A percentile compares a stretch with the other conserved stretches of the same genome.
Conservation (phyloP, 257 asterid species). For the Cinchona pubescens region DNA sequence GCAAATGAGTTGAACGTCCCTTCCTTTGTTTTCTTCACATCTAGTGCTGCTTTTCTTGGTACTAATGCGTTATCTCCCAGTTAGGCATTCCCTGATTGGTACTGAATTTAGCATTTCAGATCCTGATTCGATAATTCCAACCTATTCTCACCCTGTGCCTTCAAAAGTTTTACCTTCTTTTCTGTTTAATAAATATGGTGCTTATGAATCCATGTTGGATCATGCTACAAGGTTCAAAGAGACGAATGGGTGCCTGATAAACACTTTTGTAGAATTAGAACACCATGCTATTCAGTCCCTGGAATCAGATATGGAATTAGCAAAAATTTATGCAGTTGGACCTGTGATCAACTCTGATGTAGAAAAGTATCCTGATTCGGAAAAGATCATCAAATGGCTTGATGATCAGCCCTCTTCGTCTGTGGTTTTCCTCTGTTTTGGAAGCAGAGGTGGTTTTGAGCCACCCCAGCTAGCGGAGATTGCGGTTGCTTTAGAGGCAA, state of each 20-base stretch:
- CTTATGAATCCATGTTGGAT: neutral
- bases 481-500: constrained; percentile 6
- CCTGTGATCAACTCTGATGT: neutral
- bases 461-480: constrained; percentile 15
- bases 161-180: neutral
- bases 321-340: constrained; percentile 1
- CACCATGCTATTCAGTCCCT: neutral
- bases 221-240: neutral
- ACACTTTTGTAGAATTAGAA: constrained; percentile 2
- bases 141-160: neutral
- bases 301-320: neutral
- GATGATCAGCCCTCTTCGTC: constrained; percentile 12
- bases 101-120: neutral
- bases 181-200: constrained; percentile 8
- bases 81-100: no score
- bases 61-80: no score
- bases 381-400: constrained; percentile 14
- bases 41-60: neutral
- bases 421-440: constrained; percentile 15
- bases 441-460: constrained; percentile 16
- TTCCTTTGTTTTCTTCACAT: no score
- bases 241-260: constrained; percentile 7
- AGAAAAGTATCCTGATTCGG: neutral
- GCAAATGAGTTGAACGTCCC: no score
- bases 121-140: neutral